Base-by-base conservation (phyloP, 768 basidiomycete species). In the Amanita polypyramis region DNA sequence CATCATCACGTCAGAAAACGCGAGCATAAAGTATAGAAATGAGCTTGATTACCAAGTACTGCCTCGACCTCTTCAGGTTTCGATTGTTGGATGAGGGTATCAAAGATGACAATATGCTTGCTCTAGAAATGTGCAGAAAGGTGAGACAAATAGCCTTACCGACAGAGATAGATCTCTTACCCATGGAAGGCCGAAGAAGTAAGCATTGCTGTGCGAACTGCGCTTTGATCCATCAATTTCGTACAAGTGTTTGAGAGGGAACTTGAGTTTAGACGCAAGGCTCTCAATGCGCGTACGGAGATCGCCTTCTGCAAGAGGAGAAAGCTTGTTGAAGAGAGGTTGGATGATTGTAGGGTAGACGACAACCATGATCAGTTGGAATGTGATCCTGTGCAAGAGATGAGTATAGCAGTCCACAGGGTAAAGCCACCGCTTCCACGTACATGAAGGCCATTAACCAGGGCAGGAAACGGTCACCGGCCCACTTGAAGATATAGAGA, bases 141-240 rank as follows among this genome's bases (percentile, higher is more conserved):
- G 44, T 11, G 17, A n/a, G 6, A 25, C 14, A 15, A 23, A n/a
- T 10, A 21, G 2, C 29, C 2, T 23, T 21, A 23, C 25, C 6
- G 4, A 21, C 11, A 17, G 38, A 21, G 23, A 9, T 29, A 32
- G 5, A 17, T 9, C 0, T 67, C 72, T 35, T 43, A 89, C 90
- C 85, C 92, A 94, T 1, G 94, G 95, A 10, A 97, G 76, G 50
- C 95, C 95, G 54, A 92, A 97, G 73, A 97, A 97, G 69, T 96
- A 98, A n/a, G 94, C 94, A 55, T 97, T 97, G 56, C 84, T 87
- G 66, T 99, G 95, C 2, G 89, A 85, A 65, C 85, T 90, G 41
- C 95, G 80, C 70, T 96, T 96, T 30, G 87, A 92, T 23, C 96
- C 96, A 60, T 98, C 94, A 55, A 98, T 97, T 62, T 96, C 92